Evolutionary conservation across 1,284 basidiomycete species (phyloP), one percentile per base, ranked within the genome.

Genomic region (Athelia psychrophila): DNA sequence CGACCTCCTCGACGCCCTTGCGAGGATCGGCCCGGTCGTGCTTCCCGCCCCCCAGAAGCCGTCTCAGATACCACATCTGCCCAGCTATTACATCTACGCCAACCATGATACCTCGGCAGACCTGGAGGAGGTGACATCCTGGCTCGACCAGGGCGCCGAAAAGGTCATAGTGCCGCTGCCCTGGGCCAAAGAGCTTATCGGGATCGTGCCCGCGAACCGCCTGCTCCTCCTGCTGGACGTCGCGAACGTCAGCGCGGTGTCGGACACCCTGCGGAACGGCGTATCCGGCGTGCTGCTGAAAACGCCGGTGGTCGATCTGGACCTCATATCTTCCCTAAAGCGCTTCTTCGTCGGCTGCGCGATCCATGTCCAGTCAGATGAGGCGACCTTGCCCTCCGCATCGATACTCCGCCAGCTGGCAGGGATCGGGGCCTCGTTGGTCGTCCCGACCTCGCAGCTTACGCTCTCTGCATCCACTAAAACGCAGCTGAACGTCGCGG

Each of bases 211-310:
- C 3, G 68, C 82, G 2, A 80, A 89, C 25, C 80, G 93, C 27
- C 71, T 96, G 46, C 69, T 92, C 45, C 77, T 95, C 42, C 76
- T 89, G 30, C 76, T 95, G 45, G 86, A 88, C 60, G 83, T 85
- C 40, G 80, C 76, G 50, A 89, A 81, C 59, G 80, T 83, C 57
- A 88, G 80, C 56, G 84, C 91, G 27, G 83, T 95, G 25, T 80
- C 86, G 1, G 86, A 90, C 65, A 87, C 74, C 59, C 74, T 88
- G 51, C 80, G 86, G 47, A 81, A 74, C 58, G 85, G 80, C 19
- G 82, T 93, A 48, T 89, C 88, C 32, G 89, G 88, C 52, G 86
- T 92, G 4, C 73, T 92, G 49, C 79, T 91, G 63, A 91, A 90
- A 64, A 84, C 85, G 1, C 75, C 80, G 2, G 72, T 79, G 2